phyloP scores from a whole-genome alignment of 768 basidiomycete genomes.

The Amanita rimosa region DNA sequence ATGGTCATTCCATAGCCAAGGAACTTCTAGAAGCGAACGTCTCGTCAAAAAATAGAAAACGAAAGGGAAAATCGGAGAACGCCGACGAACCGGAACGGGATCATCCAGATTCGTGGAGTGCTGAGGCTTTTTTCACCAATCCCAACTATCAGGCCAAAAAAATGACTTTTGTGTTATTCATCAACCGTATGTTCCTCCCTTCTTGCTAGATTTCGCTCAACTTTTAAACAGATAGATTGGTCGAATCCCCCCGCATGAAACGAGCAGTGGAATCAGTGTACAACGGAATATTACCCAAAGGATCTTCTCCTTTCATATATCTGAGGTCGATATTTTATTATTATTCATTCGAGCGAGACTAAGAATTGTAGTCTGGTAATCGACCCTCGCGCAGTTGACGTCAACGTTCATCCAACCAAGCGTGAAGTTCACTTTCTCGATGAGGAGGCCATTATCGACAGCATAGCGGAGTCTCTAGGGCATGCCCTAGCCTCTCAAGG shows the following conservation, averaged over 20 bases:
- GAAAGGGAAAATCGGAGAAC: constrained; percentile 12
- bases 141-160: constrained; percentile 88
- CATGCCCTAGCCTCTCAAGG: constrained; percentile 47
- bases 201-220: not conserved
- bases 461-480: constrained; percentile 65
- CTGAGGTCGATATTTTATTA: constrained; percentile 51
- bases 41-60: constrained; percentile 15
- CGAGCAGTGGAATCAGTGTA: constrained; percentile 83
- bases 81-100: constrained; percentile 20
- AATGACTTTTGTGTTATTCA: constrained; percentile 79
- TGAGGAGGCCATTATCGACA: constrained; percentile 77
- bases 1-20: constrained; percentile 70
- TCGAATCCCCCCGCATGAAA: constrained; percentile 82
- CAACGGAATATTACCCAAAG: constrained; percentile 78
- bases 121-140: constrained; percentile 70
- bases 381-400: constrained; percentile 83
- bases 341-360: constrained; percentile 1
- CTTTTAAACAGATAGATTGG: constrained; percentile 62
- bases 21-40: constrained; percentile 48
- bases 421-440: constrained; percentile 92
- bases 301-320: constrained; percentile 85
- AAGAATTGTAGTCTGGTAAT: constrained; percentile 51
- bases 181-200: constrained; percentile 61
- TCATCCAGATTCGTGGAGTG: constrained; percentile 48
- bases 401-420: constrained; percentile 98